Base-by-base conservation (phyloP, 129 eudicot species). In the Dittrichia graveolens region DNA sequence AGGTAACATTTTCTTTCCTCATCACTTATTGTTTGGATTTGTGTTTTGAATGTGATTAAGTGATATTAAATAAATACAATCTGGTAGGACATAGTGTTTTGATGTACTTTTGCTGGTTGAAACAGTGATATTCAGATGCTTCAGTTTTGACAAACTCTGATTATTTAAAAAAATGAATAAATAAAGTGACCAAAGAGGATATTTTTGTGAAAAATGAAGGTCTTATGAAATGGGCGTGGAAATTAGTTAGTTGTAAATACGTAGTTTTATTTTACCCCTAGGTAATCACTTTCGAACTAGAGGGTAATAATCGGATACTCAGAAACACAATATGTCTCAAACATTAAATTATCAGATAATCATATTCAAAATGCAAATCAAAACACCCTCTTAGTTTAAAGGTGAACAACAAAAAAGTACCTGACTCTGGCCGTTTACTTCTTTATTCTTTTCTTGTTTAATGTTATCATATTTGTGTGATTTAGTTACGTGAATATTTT, bases 401-500 rank as follows among this genome's bases (percentile, higher is more conserved):
- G 54, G 8, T 19, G 31, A 34, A 57, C 6, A 31, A 46, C 34
- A 43, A 24, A 43, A 24, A 55, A 34, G 67, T 43, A 59, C 57
- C 52, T 24, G 31, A 24, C 31, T 24, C 61, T 7, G 16, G 8
- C 13, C 31, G 24, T 40, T 5, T 37, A 69, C 39, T 8, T 8
- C 9, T 43, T 43, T 49, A 38, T 14, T 11, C 37, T 73, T 4
- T 31, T 57, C 7, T 43, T 74, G 48, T 47, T 61, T 82, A 53
- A 67, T 71, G 5, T 46, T 52, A 38, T 43, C 19, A 34, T 71
- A 44, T 65, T 47, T 44, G 39, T 50, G 56, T 78, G 48, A 69
- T 66, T 65, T 86, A 89, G 98, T 72, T 92, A 59, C 70, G 69
- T 63, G 84, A 74, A 15, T 92, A 87, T 73, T 92, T 92, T 82